Conservation (phyloP, 495 filamentous ascomycete genomes). For the Podospora conica region DNA sequence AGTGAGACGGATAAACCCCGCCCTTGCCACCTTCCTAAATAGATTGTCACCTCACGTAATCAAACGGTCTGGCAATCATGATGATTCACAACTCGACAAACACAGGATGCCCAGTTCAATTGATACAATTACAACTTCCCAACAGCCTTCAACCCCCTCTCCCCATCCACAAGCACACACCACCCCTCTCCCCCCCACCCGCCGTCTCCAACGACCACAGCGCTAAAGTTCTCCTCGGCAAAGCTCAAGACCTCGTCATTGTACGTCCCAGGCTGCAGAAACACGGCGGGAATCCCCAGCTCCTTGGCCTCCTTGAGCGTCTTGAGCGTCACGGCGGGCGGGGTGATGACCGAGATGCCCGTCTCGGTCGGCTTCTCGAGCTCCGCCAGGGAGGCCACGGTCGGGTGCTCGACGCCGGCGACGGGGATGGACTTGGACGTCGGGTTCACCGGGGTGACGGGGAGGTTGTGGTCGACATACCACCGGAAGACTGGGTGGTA, state of each 20-base stretch:
- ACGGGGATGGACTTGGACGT: conserved; percentile 51
- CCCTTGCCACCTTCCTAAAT: not conserved
- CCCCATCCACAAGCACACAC: conserved; percentile 90
- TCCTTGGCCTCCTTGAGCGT: conserved; percentile 74
- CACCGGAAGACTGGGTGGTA: conserved; percentile 67
- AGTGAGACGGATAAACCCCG: too few relatives aligned
- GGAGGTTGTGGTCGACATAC: conserved; percentile 77
- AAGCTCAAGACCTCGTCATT: conserved; percentile 65
- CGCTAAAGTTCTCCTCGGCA: conserved; percentile 58
- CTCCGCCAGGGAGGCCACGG: conserved; percentile 57
- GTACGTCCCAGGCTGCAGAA: conserved; percentile 91
- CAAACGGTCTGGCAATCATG: too few relatives aligned
- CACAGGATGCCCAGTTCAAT: not conserved
- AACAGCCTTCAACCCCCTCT: conserved; percentile 57
- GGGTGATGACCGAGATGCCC: conserved; percentile 78
- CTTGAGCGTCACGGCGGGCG: conserved; percentile 60
- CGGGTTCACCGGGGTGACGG: conserved; percentile 80
- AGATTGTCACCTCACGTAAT: not conserved
- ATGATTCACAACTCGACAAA: not conserved
- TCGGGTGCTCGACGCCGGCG: conserved; percentile 47
- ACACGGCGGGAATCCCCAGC: conserved; percentile 73
- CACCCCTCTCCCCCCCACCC: conserved; percentile 71
- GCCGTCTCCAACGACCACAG: conserved; percentile 62
- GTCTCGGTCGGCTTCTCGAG: conserved; percentile 63
- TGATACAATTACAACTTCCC: conserved; percentile 31